Base-by-base conservation (phyloP, 2,329 filamentous ascomycete species). In the Talaromyces funiculosus region DNA sequence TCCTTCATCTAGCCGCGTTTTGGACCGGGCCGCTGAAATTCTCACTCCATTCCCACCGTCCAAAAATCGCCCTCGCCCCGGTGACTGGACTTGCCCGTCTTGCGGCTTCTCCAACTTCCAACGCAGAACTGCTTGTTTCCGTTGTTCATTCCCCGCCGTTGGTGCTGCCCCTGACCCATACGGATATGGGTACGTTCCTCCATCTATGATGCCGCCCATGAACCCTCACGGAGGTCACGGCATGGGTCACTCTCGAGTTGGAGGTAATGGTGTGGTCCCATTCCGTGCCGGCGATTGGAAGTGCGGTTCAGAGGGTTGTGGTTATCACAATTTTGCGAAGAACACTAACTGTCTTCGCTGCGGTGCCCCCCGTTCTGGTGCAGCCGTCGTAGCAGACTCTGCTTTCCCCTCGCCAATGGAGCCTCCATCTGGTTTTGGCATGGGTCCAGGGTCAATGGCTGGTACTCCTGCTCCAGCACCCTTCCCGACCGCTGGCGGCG, bases 21-120 rank as follows among this genome's bases (percentile, higher is more conserved):
- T 99, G 62, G 94, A 99, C 76, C 89, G 93, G 67, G 94, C 94
- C 60, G 90, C 92, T 61, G 94, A 97, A 68, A 97, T 99, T 65
- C 84, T 99, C 58, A 97, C 93, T 0, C 92, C 94, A 0, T 99
- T 99, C 82, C 94, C 94, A 56, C 94, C 94, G 0, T 97, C 92
- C 79, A 99, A 99, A 84, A 99, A 99, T 78, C 88, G 94, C 45
- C 94, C 94, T 64, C 89, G 94, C 61, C 94, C 94, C 40, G 94
- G 94, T 74, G 94, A 99, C 77, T 99, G 94, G 94, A 97, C 93
- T 62, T 99, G 94, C 81, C 94, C 94, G 49, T 97, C 92, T 57
- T 99, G 94, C 72, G 94, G 94, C 63, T 99, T 99, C 80, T 97
- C 92, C 70, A 99, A 99, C 83, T 99, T 99, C 82, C 94, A 99